phyloP scores from a whole-genome alignment of 768 basidiomycete genomes.

The Postia placenta region DNA sequence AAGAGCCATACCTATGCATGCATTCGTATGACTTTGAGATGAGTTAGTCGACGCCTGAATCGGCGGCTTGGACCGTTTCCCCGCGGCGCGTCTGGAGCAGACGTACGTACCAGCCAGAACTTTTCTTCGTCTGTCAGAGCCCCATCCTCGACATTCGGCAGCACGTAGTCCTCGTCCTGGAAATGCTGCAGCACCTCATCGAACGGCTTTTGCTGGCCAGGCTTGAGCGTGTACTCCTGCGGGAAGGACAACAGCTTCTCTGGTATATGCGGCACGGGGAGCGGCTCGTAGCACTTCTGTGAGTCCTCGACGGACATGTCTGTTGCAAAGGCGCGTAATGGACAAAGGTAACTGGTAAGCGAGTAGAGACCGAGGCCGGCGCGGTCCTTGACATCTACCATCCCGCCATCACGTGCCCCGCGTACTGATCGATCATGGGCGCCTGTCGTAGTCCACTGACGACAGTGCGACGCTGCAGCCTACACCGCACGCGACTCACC shows the following conservation, averaged over 20 bases:
- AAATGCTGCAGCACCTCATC: slow-evolving; percentile 58
- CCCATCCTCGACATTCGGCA: slow-evolving; percentile 41
- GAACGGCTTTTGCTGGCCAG: slow-evolving; percentile 43
- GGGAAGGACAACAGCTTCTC: slow-evolving; percentile 9
- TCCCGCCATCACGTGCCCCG: neutral
- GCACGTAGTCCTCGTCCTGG: slow-evolving; percentile 38
- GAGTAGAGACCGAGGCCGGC: too few species aligned
- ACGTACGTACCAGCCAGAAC: slow-evolving; percentile 62
- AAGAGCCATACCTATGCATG: slow-evolving; percentile 45
- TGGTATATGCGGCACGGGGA: slow-evolving; percentile 15
- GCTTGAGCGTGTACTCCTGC: slow-evolving; percentile 31
- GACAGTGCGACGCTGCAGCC: neutral
- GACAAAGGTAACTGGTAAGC: too few species aligned
- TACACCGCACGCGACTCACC: neutral
- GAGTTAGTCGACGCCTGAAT: too few species aligned
- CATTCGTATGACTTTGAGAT: slow-evolving; percentile 53
- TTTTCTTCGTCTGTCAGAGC: slow-evolving; percentile 58
- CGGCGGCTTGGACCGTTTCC: too few species aligned
- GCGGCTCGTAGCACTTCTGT: slow-evolving; percentile 11
- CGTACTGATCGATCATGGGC: neutral
- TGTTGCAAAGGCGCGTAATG: too few species aligned
- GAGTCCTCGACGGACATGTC: slow-evolving; percentile 1
- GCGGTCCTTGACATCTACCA: too few species aligned
- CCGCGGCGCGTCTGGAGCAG: too few species aligned
- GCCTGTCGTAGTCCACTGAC: neutral